These are phyloP conservation scores for Tephrocybe rancida DNA, from an alignment of 768 basidiomycete genomes.

Conservation along the genomic window DNA sequence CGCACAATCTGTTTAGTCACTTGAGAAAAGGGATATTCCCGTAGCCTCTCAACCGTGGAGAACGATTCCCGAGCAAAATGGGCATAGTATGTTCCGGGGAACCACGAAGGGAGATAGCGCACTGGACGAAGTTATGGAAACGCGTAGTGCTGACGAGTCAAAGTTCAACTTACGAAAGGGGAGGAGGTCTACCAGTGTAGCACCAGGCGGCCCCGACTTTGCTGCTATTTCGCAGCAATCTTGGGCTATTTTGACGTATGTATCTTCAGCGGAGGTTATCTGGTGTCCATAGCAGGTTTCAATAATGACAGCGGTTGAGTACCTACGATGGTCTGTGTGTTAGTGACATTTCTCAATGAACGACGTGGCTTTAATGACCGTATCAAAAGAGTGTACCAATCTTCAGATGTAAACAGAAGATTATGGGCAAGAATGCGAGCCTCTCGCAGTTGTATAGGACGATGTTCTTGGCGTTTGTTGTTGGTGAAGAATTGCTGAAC, in stretches of 20 bases:
- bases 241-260: slow-evolving; percentile 19
- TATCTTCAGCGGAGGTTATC: slow-evolving; percentile 24
- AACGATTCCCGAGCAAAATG: slow-evolving; percentile 5
- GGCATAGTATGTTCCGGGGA: slow-evolving; percentile 21
- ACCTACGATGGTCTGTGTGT: slow-evolving; percentile 14
- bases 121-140: too few relatives aligned
- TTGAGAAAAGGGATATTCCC: slow-evolving; percentile 17
- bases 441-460: slow-evolving; percentile 28
- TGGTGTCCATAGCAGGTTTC: slow-evolving; percentile 24
- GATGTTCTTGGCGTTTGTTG: slow-evolving; percentile 22
- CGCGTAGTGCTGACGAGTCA: too few relatives aligned
- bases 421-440: slow-evolving; percentile 31
- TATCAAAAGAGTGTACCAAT: slow-evolving; percentile 6
- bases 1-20: slow-evolving; percentile 18
- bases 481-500: slow-evolving; percentile 21
- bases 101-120: slow-evolving; percentile 22
- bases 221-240: slow-evolving; percentile 9
- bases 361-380: not conserved
- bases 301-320: slow-evolving; percentile 21
- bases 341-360: not conserved
- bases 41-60: not conserved
- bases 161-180: slow-evolving; percentile 22
- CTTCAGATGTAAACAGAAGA: slow-evolving; percentile 23
- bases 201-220: slow-evolving; percentile 18
- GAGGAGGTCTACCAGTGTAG: slow-evolving; percentile 23